These are phyloP conservation scores for Talaromyces liani DNA, from an alignment of 495 filamentous ascomycete genomes.

Conservation along the genomic window DNA sequence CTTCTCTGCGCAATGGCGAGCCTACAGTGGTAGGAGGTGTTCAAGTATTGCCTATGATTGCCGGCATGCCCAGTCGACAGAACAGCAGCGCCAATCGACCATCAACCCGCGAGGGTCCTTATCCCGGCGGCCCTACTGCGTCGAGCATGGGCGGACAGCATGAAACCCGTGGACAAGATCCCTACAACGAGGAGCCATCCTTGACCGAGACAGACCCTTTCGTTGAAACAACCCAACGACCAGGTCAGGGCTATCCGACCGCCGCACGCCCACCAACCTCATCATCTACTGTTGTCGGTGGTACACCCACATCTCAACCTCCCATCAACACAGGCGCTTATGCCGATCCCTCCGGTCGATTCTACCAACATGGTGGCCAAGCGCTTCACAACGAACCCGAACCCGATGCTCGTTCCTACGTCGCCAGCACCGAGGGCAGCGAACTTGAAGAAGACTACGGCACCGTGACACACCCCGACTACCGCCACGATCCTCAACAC, in stretches of 20 bases:
- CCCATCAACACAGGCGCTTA: constrained; percentile 11
- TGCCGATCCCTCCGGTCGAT: constrained; percentile 20
- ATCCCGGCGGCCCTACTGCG: constrained; percentile 21
- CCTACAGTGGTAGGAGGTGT: constrained; percentile 87
- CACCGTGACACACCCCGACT: constrained; percentile 27
- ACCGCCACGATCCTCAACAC: constrained; percentile 37
- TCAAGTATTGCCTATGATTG: constrained; percentile 92
- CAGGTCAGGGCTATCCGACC: constrained; percentile 13
- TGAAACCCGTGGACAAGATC: constrained; percentile 15
- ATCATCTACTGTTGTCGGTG: constrained; percentile 14
- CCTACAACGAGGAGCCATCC: constrained; percentile 22
- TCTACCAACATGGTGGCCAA: constrained; percentile 39
- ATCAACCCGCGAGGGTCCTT: constrained; percentile 40
- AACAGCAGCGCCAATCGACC: constrained; percentile 41
- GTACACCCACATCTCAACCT: constrained; percentile 12
- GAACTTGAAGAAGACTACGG: constrained; percentile 52
- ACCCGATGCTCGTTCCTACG: constrained; percentile 45
- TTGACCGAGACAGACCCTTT: constrained; percentile 57
- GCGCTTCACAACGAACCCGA: constrained; percentile 32
- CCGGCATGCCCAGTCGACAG: constrained; percentile 62
- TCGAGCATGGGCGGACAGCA: constrained; percentile 20
- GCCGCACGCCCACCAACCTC: constrained; percentile 15
- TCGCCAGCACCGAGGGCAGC: constrained; percentile 38
- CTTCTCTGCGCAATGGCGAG: constrained; percentile 75
- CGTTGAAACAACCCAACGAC: constrained; percentile 29